These are phyloP conservation scores for Trifolium pratense DNA, from an alignment of 306 rosid species.

Conservation along the genomic window DNA sequence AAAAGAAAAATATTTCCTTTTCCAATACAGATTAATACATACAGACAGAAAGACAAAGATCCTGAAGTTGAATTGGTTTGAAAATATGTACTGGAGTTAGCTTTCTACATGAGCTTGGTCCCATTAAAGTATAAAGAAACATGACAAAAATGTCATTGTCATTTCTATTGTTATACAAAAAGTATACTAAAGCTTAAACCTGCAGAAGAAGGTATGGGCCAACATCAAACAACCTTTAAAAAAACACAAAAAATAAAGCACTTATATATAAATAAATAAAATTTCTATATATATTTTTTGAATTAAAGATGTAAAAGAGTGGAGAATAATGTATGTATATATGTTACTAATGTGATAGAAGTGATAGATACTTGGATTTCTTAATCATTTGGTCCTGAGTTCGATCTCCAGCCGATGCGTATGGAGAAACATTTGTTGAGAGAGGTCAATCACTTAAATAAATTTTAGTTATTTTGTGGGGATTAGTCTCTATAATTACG, in stretches of 20 bases:
- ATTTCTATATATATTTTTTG: not conserved
- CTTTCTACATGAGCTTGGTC: conserved; percentile 48
- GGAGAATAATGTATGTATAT: conserved; percentile 21
- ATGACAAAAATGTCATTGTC: conserved; percentile 50
- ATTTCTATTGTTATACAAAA: conserved; percentile 49
- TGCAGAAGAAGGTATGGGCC: conserved; percentile 52
- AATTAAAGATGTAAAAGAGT: conserved; percentile 32
- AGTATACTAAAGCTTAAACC: conserved; percentile 51
- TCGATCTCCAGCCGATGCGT: too few species aligned
- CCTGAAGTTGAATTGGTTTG: conserved; percentile 37
- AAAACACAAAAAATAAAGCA: conserved; percentile 18
- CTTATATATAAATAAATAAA: not conserved
- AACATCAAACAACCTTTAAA: conserved; percentile 46
- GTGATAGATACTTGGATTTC: too few species aligned
- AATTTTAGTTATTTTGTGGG: too few species aligned
- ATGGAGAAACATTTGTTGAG: too few species aligned
- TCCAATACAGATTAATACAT: conserved; percentile 14
- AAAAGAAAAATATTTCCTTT: not conserved
- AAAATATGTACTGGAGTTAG: conserved; percentile 41
- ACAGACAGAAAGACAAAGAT: conserved; percentile 42
- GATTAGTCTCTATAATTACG: too few species aligned
- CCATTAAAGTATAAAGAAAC: conserved; percentile 49
- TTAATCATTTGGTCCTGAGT: too few species aligned
- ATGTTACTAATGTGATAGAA: too few species aligned
- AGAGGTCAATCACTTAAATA: too few species aligned